Evolutionary conservation across 176 grass and related monocot genomes (phyloP), one percentile per base, ranked within the genome.

Genomic region (Lolium multiflorum): DNA sequence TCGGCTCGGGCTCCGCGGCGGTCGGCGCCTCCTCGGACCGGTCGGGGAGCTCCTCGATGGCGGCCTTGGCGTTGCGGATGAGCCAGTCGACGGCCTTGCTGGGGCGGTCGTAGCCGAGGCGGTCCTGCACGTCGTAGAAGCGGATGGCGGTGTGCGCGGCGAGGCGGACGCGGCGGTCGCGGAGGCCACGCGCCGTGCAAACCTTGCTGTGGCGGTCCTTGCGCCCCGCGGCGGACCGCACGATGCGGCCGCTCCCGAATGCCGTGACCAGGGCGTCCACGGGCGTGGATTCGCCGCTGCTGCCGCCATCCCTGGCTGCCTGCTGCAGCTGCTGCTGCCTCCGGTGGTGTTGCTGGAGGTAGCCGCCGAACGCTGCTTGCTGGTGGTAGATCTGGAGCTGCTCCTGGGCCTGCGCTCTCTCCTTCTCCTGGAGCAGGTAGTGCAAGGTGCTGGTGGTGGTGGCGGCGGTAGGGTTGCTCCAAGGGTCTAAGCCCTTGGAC

Each of bases 1-100:
- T 70, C 58, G 60, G 89, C 68, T 87, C 85, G 9, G 81, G 62
- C 4, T 69, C 81, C 17, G 83, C 26, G n/a, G 87, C 13, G 63
- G 88, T 44, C 3, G 89, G 88, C 17, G 1, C 82, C 74, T 94
- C 82, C 78, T 94, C 84, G 16, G 86, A 69, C 17, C 91, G 61
- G 85, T 95, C 86, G 4, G 96, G 88, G 11, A 98, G 92, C 51
- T 98, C 86, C 55, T 95, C 93, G 79, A 98, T 98, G 68, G 93
- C 89, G 55, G 84, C 74, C 84, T 91, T 94, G 21, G 96, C 96
- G 84, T 98, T 95, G 59, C 89, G 87, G 76, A 98, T 98, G 87
- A 98, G 93, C 96, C 96, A 98, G 81, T 98, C 96, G 73, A 95
- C 96, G 70, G 96, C 96, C 84, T 98, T 98, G 89, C 96, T 98